Conservation (phyloP, 202 grass and related monocot species). For the Tripidium arundinaceum region DNA sequence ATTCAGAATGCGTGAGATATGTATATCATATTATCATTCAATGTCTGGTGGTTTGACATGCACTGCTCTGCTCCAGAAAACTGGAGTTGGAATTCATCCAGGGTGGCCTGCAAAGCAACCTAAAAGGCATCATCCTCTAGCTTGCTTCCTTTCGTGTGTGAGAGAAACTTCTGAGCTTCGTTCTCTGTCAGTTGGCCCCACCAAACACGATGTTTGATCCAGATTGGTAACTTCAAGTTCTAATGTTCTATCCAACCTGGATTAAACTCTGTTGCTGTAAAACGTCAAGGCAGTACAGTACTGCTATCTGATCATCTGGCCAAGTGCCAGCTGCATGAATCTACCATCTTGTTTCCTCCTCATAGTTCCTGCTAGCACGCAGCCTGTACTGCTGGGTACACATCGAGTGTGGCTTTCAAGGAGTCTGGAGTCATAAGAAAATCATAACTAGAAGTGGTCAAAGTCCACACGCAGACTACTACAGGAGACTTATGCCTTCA, state of each 20-base stretch:
- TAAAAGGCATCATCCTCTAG: no score
- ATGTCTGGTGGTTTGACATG: not conserved
- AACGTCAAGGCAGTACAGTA: not conserved
- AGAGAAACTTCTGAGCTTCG: not conserved
- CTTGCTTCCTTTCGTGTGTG: no score
- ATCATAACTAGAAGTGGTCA: not conserved
- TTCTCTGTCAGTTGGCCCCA: not conserved
- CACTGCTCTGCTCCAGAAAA: not conserved
- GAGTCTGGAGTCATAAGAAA: not conserved
- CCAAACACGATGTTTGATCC: not conserved
- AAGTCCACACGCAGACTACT: not conserved
- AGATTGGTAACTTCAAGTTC: not conserved
- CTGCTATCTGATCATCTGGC: not conserved
- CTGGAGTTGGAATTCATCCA: not conserved
- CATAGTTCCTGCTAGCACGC: no score
- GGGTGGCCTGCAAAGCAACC: not conserved
- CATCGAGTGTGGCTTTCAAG: not conserved
- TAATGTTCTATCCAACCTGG: not conserved
- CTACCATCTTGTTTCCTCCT: no score
- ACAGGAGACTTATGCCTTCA: not conserved
- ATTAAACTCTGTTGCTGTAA: not conserved
- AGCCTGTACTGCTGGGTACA: no score
- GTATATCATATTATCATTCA: not conserved
- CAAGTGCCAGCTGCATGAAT: not conserved
- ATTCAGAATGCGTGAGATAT: not conserved